Percentiles rank a stretch among this genome's conserved stretches.
phyloP scores from a whole-genome alignment of 2,329 filamentous ascomycete genomes.

The Fusarium napiforme region DNA sequence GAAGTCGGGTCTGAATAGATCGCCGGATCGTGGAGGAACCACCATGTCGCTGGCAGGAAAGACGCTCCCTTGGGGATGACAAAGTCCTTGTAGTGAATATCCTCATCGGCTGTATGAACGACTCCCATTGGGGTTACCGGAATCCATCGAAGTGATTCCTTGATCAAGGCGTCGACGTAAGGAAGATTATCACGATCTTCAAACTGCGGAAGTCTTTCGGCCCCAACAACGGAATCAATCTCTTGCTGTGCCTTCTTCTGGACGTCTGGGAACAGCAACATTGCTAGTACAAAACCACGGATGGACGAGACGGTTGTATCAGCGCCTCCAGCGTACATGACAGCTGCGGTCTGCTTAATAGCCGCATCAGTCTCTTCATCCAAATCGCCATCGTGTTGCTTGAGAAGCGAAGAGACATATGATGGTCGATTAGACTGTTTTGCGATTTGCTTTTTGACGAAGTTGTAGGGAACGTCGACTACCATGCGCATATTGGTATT shows the following conservation, averaged over 20 bases:
- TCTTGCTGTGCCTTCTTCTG: conserved; percentile 40
- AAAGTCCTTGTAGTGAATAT: conserved; percentile 29
- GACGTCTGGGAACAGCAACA: conserved; percentile 29
- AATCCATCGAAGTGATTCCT: conserved; percentile 43
- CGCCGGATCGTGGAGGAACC: conserved; percentile 68
- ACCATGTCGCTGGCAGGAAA: conserved; percentile 34
- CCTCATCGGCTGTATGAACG: conserved; percentile 48
- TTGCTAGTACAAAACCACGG: conserved; percentile 18
- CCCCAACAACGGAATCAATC: conserved; percentile 39
- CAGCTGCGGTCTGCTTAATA: neutral
- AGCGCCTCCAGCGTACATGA: neutral
- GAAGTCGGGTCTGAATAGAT: conserved; percentile 61
- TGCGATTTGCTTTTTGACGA: conserved; percentile 39
- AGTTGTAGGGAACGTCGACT: conserved; percentile 37
- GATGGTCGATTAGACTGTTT: conserved; percentile 15
- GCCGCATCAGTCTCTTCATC: neutral
- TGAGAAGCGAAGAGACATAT: conserved; percentile 37
- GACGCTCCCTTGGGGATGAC: conserved; percentile 37
- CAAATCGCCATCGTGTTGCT: neutral
- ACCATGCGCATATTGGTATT: conserved; percentile 6
- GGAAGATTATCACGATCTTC: conserved; percentile 42
- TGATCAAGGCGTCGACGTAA: conserved; percentile 45
- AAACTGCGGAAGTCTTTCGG: conserved; percentile 36
- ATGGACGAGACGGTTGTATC: neutral
- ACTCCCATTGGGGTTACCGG: conserved; percentile 48